These are phyloP conservation scores for Passalora sequoiae DNA, from an alignment of 2,329 filamentous ascomycete species.

Conservation along the genomic window DNA sequence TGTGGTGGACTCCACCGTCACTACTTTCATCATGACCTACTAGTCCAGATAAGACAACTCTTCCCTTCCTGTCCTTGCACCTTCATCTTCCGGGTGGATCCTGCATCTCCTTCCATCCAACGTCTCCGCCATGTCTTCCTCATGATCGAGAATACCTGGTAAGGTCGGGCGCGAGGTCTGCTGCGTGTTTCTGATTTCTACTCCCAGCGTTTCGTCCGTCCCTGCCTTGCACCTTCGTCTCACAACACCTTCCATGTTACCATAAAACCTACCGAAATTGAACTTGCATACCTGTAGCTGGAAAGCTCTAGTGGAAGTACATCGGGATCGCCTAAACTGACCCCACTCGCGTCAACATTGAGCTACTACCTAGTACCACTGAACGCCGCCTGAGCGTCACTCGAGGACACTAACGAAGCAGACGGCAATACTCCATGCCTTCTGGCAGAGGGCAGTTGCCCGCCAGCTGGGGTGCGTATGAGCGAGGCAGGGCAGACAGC, in stretches of 20 bases:
- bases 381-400: no score
- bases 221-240: background rate
- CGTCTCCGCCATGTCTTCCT: no score
- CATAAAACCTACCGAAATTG: no score
- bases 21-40: background rate
- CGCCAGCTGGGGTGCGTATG: conserved; percentile 45
- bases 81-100: background rate
- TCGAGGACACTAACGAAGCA: no score
- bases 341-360: background rate
- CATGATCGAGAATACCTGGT: no score
- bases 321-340: background rate
- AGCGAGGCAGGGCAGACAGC: conserved; percentile 39
- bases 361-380: no score
- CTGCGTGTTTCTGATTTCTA: no score
- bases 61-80: background rate
- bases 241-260: no score
- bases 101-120: background rate
- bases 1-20: no score
- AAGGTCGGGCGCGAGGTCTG: no score
- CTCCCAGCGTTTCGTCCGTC: no score
- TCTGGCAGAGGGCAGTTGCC: conserved; percentile 33
- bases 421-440: conserved; percentile 27
- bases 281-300: no score
- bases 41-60: background rate
- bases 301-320: background rate